Percentiles rank a stretch among this genome's conserved stretches.
Conservation (phyloP, 176 grass and related monocot species). For the Dactylis glomerata region DNA sequence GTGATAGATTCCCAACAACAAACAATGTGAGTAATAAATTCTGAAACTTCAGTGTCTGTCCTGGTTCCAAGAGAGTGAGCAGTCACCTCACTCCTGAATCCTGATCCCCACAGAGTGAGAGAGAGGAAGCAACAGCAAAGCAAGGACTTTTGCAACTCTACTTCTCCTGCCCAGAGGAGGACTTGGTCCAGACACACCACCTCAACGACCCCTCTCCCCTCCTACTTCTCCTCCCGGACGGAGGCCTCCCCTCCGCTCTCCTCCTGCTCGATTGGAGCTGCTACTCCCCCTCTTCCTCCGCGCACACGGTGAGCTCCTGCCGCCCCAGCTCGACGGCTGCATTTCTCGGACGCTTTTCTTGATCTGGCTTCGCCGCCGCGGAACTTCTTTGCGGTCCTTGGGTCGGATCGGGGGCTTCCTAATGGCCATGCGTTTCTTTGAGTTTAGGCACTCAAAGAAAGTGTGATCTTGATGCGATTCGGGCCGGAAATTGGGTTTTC, state of each 20-base stretch:
- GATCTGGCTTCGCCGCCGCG: constrained; percentile 4
- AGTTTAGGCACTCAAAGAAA: background rate
- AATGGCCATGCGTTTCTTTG: background rate
- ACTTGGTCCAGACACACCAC: constrained; percentile 19
- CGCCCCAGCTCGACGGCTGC: background rate
- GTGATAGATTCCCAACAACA: constrained; percentile 17
- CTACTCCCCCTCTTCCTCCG: background rate
- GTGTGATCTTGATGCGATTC: constrained; percentile 10
- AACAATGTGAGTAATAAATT: background rate
- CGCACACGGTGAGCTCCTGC: constrained; percentile 15
- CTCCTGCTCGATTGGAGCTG: background rate
- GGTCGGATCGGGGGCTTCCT: constrained; percentile 21
- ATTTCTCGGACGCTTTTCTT: background rate
- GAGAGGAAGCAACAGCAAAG: background rate
- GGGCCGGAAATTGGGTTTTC: background rate
- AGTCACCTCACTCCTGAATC: background rate
- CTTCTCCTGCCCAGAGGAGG: background rate
- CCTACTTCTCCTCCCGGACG: background rate
- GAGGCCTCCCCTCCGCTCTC: background rate
- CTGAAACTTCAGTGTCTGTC: background rate
- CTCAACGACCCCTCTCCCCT: constrained; percentile 10
- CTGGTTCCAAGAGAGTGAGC: background rate
- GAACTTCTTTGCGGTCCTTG: background rate
- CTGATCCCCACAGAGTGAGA: background rate
- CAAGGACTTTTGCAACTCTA: constrained; percentile 17